A percentile compares a stretch with the other conserved stretches of the same genome.
These are phyloP conservation scores for Thermothelomyces thermophilus DNA, from an alignment of 2,329 filamentous ascomycete genomes.

Conservation along the genomic window DNA sequence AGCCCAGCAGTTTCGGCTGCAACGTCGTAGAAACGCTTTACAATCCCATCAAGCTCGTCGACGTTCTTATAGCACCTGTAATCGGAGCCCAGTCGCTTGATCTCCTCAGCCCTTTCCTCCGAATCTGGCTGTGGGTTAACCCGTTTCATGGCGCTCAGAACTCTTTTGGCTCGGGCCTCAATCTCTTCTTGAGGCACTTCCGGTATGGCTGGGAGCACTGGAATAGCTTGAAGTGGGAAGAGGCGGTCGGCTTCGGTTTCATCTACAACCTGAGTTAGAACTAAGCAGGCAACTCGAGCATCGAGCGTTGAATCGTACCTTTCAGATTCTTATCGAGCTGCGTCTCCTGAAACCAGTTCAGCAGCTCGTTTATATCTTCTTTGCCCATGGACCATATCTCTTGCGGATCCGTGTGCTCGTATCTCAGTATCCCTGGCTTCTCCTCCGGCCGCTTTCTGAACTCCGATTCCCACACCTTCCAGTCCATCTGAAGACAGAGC, in stretches of 20 bases:
- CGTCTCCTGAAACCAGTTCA: constrained; percentile 70
- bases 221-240: constrained; percentile 19
- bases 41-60: constrained; percentile 35
- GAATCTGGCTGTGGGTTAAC: constrained; percentile 16
- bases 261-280: constrained; percentile 15
- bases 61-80: constrained; percentile 33
- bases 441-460: constrained; percentile 33
- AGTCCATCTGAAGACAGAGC: constrained; percentile 58
- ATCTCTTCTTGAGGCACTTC: constrained; percentile 25
- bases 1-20: constrained; percentile 36
- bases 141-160: constrained; percentile 25
- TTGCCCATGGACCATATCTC: constrained; percentile 43
- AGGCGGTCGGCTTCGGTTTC: constrained; percentile 21
- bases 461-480: constrained; percentile 59
- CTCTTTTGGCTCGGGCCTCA: constrained; percentile 20
- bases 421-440: constrained; percentile 23
- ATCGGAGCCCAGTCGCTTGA: constrained; percentile 29
- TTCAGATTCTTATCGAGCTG: constrained; percentile 38
- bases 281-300: neutral
- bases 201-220: constrained; percentile 3
- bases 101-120: neutral
- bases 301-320: neutral
- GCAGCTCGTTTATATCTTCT: constrained; percentile 62
- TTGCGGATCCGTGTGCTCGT: constrained; percentile 25
- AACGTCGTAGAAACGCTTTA: constrained; percentile 37